Base-by-base conservation (phyloP, 2,329 filamentous ascomycete species). In the Akanthomyces dipterigenus region DNA sequence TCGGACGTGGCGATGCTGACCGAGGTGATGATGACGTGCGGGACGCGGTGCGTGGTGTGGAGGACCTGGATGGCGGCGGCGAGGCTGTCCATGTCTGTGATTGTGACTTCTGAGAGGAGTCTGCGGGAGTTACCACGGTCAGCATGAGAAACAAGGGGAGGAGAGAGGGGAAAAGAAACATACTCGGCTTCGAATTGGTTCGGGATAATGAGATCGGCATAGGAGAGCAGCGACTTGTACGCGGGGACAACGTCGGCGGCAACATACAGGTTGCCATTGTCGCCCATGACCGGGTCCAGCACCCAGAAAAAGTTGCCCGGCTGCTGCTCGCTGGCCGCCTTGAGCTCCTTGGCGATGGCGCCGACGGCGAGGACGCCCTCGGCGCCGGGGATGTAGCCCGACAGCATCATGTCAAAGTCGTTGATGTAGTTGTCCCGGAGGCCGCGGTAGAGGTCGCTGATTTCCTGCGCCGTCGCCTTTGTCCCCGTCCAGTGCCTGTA, bases 161-260 rank as follows among this genome's bases (percentile, higher is more conserved):
- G 31, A 12, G 14, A 14, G 22, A n/a, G 28, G 28, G 8, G 2
- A 12, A 38, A 5, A 2, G 22, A 20, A 1, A 20, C 50, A 31
- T 78, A 96, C 91, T 99, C 93, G 48, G 93, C 91, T 78, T 99
- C 95, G 67, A 97, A 99, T 68, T 98, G 93, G 72, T 99, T 99
- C 4, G 95, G 95, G 18, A 98, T 77, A 61, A 99, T 96, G 67
- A 99, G 75, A 74, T 99, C 95, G 2, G 95, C 93, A 68, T 93
- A 82, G 40, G 82, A 82, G 24, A 98, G 79, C 62, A 96, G 80
- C 26, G 80, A 80, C 75, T 91, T 93, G 75, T 98, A 99, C 16
- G 90, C 92, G 0, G 93, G 93, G 18, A 98, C 90, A 3, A 96
- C 91, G 65, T 96, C 91, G 68, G 93, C 88, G 6, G 88, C 90